A percentile compares a stretch with the other conserved stretches of the same genome.
Evolutionary conservation across 345 rosid species (phyloP).

Genomic region (Carallia pectinifolia): DNA sequence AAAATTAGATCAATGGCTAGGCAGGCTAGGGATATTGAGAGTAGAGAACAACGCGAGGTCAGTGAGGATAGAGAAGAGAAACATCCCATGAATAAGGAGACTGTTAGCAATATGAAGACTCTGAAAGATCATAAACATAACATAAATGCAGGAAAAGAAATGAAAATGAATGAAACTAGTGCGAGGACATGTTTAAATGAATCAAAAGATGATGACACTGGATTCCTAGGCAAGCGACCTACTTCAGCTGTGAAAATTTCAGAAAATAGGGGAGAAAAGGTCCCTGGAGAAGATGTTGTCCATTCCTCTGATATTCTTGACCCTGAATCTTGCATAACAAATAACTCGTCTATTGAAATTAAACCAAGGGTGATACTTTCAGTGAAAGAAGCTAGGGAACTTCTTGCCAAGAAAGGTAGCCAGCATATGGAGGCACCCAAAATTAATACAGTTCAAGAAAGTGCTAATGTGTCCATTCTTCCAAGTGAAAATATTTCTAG

Average conservation of each 20-base stretch:
- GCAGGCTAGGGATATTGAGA: slow-evolving; percentile 48
- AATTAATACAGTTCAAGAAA: slow-evolving; percentile 23
- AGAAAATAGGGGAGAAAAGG: slow-evolving; percentile 27
- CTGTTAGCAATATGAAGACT: slow-evolving; percentile 16
- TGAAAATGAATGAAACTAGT: slow-evolving; percentile 22
- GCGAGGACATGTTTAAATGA: background rate
- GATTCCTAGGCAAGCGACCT: slow-evolving; percentile 18
- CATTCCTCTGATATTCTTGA: slow-evolving; percentile 37
- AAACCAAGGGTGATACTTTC: slow-evolving; percentile 66
- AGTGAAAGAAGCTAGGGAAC: slow-evolving; percentile 82
- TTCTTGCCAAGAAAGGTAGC: slow-evolving; percentile 48
- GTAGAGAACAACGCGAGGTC: slow-evolving; percentile 27
- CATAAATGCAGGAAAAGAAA: slow-evolving; percentile 23
- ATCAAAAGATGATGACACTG: slow-evolving; percentile 21
- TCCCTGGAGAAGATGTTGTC: slow-evolving; percentile 12
- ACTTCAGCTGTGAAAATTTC: slow-evolving; percentile 22
- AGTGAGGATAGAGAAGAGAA: slow-evolving; percentile 37
- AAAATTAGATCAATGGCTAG: slow-evolving; percentile 60
- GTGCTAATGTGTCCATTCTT: slow-evolving; percentile 16
- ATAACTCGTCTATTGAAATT: slow-evolving; percentile 25
- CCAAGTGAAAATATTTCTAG: slow-evolving; percentile 21
- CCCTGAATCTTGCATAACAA: slow-evolving; percentile 18
- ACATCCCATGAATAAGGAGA: slow-evolving; percentile 13
- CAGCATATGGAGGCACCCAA: slow-evolving; percentile 27
- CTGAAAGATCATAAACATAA: slow-evolving; percentile 20